Evolutionary conservation across 2,329 filamentous ascomycete species (phyloP), one percentile per base, ranked within the genome.

Genomic region (Kalmusia sp.): DNA sequence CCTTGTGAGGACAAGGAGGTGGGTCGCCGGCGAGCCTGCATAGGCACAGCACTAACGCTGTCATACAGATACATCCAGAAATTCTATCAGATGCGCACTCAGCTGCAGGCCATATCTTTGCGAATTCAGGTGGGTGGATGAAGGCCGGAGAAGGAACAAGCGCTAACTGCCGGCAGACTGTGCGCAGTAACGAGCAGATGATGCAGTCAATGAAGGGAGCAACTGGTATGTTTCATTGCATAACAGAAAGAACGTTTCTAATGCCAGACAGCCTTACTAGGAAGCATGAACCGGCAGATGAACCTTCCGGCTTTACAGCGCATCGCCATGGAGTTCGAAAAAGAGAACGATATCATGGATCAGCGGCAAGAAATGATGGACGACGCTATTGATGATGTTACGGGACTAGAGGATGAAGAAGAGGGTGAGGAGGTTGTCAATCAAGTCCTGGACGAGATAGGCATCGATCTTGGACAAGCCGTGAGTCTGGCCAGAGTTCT

Each of bases 151-250:
- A 33, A 12, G 51, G 28, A 25, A 46, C 53, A 22, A 51, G 15
- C 37, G 37, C 61, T 69, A 24, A 73, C 46, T 54, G 51, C 33
- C 58, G 47, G 21, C 67, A 96, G 91, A 99, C 95, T 44, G 93
- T 98, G 61, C 88, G 95, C 61, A 97, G 93, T 63, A 99, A 99
- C 76, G 95, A 99, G 76, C 93, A 98, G 77, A 99, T 99, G 95
- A 97, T 97, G 93, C 92, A 96, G 76, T 95, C 93, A 7, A 98
- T 99, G 95, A 99, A 97, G 77, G 95, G 95, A 28, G 95, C 95
- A 4, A 98, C 95, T 1, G 54, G 71, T 72, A 62, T 27, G 64
- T 40, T 4, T 11, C 37, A n/a, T 6, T 15, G 9, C 8, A 3
- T n/a, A 6, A 37, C 34, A 25, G 11, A 3, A 2, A 27, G 6